phyloP scores from a whole-genome alignment of 1,284 basidiomycete genomes.

The Tremellales sp. region DNA sequence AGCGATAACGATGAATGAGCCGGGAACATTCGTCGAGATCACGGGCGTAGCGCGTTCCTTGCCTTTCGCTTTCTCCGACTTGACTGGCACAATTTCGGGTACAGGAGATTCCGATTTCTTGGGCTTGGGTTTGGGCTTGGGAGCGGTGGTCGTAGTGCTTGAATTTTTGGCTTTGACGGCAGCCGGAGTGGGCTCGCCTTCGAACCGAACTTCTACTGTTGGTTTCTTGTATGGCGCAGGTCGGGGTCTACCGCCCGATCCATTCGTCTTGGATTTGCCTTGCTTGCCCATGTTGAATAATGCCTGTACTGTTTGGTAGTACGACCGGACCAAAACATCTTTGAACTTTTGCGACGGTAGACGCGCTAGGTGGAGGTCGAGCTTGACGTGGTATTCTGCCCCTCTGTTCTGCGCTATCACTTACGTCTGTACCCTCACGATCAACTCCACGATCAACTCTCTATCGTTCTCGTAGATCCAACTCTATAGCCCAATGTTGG shows the following conservation, averaged over 20 bases:
- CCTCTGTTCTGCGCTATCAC: no score
- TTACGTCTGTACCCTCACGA: no score
- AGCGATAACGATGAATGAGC: constrained; percentile 77
- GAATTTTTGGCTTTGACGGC: no score
- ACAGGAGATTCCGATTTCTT: constrained; percentile 5
- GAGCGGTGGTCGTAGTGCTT: constrained; percentile 1
- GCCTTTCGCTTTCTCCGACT: constrained; percentile 18
- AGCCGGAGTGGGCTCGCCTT: constrained; percentile 14
- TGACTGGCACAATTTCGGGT: background rate
- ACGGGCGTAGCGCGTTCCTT: constrained; percentile 18
- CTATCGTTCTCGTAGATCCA: no score
- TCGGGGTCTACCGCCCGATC: constrained; percentile 10
- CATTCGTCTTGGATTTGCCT: constrained; percentile 13
- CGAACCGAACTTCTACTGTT: constrained; percentile 38
- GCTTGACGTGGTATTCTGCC: no score
- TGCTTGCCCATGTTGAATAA: constrained; percentile 39
- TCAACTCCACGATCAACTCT: no score
- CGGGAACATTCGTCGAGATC: background rate
- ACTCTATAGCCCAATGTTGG: no score
- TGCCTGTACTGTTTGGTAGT: no score
- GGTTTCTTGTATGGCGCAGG: constrained; percentile 33
- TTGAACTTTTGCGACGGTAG: no score
- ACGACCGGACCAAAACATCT: no score
- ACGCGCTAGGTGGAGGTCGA: no score
- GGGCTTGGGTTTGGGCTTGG: background rate